Conservation (phyloP, 257 asterid genomes). For the Leonotis leonurus region DNA sequence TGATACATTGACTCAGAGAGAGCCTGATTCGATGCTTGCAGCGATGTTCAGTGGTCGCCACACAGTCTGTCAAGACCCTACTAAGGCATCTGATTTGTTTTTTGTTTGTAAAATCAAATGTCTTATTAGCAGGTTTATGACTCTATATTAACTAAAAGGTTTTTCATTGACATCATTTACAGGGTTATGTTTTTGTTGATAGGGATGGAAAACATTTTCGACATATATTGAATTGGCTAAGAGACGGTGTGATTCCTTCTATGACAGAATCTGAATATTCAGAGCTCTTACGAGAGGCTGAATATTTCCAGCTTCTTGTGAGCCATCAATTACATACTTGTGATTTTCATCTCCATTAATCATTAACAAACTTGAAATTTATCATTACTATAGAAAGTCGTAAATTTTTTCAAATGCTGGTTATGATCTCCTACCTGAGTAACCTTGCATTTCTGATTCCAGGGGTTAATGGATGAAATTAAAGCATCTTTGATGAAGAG, state of each 20-base stretch:
- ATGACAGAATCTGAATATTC: constrained; percentile 56
- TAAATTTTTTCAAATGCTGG: neutral
- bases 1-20: constrained; percentile 80
- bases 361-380: neutral
- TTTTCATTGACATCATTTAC: constrained; percentile 25
- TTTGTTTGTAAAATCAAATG: neutral
- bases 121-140: neutral
- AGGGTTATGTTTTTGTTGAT: constrained; percentile 89
- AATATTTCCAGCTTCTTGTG: constrained; percentile 88
- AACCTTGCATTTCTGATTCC: constrained; percentile 17
- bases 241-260: constrained; percentile 78
- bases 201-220: constrained; percentile 92
- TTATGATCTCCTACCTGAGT: constrained; percentile 1
- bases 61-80: constrained; percentile 55
- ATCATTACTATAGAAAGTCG: neutral
- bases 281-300: constrained; percentile 82
- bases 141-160: neutral
- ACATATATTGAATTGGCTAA: constrained; percentile 85
- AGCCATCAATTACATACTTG: constrained; percentile 20
- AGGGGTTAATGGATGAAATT: constrained; percentile 74
- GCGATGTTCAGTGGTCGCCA: constrained; percentile 98
- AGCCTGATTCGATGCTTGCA: constrained; percentile 91
- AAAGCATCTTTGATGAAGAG: constrained; percentile 45
- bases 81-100: constrained; percentile 33
- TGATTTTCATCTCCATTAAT: neutral